A percentile compares a stretch with the other conserved stretches of the same genome.
These are phyloP conservation scores for Calonectria crousiana DNA, from an alignment of 2,329 filamentous ascomycete species.

Conservation along the genomic window DNA sequence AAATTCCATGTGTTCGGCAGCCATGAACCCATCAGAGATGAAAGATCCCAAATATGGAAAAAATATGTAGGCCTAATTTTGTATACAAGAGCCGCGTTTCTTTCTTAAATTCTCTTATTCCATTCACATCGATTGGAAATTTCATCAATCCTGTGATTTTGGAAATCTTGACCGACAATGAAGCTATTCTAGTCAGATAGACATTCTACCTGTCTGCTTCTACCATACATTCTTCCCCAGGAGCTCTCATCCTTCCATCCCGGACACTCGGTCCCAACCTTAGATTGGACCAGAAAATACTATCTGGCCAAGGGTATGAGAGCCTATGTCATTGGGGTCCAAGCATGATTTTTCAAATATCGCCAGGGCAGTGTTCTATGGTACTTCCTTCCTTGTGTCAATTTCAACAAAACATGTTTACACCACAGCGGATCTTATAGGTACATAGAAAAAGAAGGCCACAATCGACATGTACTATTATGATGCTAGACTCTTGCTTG, in stretches of 20 bases:
- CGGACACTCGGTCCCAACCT: conserved; percentile 59
- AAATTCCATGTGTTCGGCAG: background rate
- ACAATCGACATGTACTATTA: conserved; percentile 65
- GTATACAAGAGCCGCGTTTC: background rate
- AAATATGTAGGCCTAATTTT: background rate
- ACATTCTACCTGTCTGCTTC: conserved; percentile 69
- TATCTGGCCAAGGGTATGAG: conserved; percentile 54
- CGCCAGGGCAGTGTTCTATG: conserved; percentile 60
- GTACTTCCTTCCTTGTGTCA: conserved; percentile 70
- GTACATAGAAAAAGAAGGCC: conserved; percentile 56
- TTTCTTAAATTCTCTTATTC: background rate
- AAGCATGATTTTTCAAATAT: conserved; percentile 67
- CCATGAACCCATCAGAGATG: background rate
- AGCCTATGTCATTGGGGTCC: conserved; percentile 65
- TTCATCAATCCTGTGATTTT: conserved; percentile 66
- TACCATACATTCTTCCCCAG: conserved; percentile 68
- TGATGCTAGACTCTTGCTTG: conserved; percentile 67
- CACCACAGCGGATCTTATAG: conserved; percentile 56
- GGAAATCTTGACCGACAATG: conserved; percentile 67
- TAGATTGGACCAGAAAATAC: conserved; percentile 62
- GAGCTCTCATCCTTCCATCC: conserved; percentile 67
- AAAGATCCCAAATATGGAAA: background rate
- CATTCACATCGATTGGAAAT: background rate
- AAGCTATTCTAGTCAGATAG: conserved; percentile 62
- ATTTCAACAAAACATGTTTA: conserved; percentile 63